phyloP scores from a whole-genome alignment of 139 green algal genomes.

The Tetratostichococcus sp. region DNA sequence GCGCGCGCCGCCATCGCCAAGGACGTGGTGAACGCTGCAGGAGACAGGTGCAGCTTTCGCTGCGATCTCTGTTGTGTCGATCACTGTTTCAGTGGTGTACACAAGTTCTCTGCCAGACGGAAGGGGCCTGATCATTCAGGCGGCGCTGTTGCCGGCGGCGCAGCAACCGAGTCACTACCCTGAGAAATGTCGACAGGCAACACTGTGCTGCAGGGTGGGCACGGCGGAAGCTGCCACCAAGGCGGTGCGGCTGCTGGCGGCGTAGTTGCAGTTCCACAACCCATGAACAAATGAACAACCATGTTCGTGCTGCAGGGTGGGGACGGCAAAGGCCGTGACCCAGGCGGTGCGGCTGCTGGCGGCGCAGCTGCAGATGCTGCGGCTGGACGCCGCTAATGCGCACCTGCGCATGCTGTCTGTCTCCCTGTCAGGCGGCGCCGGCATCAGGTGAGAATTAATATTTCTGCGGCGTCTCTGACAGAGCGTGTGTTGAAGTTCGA shows the following conservation, averaged over 20 bases:
- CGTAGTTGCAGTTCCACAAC: constrained; percentile 70
- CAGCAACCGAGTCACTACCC: no score
- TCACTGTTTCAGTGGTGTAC: no score
- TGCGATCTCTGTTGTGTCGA: no score
- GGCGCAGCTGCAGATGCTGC: constrained; percentile 69
- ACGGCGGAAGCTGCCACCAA: constrained; percentile 16
- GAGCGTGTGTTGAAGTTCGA: no score
- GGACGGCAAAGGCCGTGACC: constrained; percentile 25
- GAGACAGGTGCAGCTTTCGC: not conserved
- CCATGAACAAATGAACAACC: no score
- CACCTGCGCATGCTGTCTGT: constrained; percentile 41
- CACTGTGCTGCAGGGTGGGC: no score
- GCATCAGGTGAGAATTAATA: constrained; percentile 14
- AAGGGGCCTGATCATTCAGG: no score
- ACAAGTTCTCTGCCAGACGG: no score
- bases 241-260: constrained; percentile 55
- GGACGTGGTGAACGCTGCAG: constrained; percentile 18
- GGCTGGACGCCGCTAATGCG: constrained; percentile 75
- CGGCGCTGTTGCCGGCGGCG: no score
- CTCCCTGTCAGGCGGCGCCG: constrained; percentile 19
- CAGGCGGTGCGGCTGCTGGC: constrained; percentile 54
- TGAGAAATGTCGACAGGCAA: no score
- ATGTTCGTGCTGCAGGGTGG: not conserved
- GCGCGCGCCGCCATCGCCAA: constrained; percentile 15
- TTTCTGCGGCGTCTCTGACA: no score